Conservation (phyloP, 805 yeast species). For the Danielia oregonensis region DNA sequence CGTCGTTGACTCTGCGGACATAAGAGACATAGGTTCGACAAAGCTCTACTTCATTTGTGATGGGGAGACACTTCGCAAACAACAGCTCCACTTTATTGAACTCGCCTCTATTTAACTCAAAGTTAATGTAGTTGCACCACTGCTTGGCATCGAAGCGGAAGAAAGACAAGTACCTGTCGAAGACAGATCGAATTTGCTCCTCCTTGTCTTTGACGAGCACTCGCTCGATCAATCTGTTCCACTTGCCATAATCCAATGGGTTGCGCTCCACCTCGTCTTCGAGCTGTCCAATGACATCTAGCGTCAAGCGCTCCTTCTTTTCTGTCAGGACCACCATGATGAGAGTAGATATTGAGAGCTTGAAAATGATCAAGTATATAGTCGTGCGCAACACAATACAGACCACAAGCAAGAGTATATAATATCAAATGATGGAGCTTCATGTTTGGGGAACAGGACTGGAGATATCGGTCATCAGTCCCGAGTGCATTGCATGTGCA, state of each 20-base stretch:
- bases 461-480: conserved; percentile 43
- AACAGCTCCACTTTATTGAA: conserved; percentile 62
- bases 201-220: conserved; percentile 49
- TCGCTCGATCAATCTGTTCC: conserved; percentile 55
- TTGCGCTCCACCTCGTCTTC: conserved; percentile 51
- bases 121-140: conserved; percentile 74
- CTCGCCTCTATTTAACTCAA: conserved; percentile 62
- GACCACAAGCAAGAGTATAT: no score
- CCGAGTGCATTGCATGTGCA: conserved; percentile 47
- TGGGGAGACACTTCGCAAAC: conserved; percentile 60
- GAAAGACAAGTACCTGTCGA: conserved; percentile 54
- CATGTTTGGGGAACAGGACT: conserved; percentile 54
- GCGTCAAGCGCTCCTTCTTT: conserved; percentile 12
- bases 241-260: conserved; percentile 51
- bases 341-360: not conserved
- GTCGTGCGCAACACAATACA: no score
- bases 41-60: conserved; percentile 59
- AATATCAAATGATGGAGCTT: conserved; percentile 31
- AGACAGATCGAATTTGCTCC: conserved; percentile 56
- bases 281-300: conserved; percentile 56
- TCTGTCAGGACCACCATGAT: not conserved
- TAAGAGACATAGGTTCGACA: conserved; percentile 78
- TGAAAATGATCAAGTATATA: no score
- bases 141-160: conserved; percentile 60
- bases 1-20: conserved; percentile 65